Conservation (phyloP, 140 eudicot species). For the Erigeron philadelphicus region DNA sequence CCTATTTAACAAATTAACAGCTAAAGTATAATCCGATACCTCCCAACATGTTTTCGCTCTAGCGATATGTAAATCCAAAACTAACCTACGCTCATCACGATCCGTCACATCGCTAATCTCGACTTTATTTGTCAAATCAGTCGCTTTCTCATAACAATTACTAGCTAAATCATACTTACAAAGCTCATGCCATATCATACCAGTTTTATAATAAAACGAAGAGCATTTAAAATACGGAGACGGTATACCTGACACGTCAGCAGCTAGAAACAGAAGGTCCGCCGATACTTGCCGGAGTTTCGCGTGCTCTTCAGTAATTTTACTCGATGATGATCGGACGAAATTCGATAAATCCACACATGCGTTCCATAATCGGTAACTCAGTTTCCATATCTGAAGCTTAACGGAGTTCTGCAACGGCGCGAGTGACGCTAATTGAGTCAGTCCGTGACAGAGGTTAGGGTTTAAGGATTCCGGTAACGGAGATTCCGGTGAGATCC, state of each 20-base stretch:
- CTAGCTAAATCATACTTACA: constrained; percentile 53
- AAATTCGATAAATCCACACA: constrained; percentile 79
- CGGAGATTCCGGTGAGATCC: constrained; percentile 43
- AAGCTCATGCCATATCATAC: constrained; percentile 66
- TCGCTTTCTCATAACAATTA: constrained; percentile 75
- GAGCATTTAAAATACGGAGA: constrained; percentile 68
- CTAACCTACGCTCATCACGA: constrained; percentile 57
- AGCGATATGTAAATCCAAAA: constrained; percentile 60
- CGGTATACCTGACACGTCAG: constrained; percentile 65
- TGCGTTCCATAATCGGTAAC: constrained; percentile 87
- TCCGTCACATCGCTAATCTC: constrained; percentile 42
- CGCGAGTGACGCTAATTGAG: constrained; percentile 49
- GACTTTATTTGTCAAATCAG: constrained; percentile 51
- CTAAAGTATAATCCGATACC: constrained; percentile 48
- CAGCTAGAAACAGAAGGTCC: constrained; percentile 56
- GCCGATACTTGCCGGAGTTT: constrained; percentile 70
- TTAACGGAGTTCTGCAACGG: constrained; percentile 64
- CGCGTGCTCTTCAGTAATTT: constrained; percentile 51
- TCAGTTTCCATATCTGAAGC: constrained; percentile 75
- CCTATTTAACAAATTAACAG: constrained; percentile 59
- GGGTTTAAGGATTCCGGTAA: constrained; percentile 39
- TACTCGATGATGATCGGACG: constrained; percentile 30
- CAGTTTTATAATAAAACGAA: constrained; percentile 65
- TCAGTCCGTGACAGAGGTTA: constrained; percentile 40
- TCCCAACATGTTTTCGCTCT: constrained; percentile 81